Evolutionary conservation across 192 early-diverging fungal genomes (phyloP), one percentile per base, ranked within the genome.

Genomic region (Allomyces macrogynus): DNA sequence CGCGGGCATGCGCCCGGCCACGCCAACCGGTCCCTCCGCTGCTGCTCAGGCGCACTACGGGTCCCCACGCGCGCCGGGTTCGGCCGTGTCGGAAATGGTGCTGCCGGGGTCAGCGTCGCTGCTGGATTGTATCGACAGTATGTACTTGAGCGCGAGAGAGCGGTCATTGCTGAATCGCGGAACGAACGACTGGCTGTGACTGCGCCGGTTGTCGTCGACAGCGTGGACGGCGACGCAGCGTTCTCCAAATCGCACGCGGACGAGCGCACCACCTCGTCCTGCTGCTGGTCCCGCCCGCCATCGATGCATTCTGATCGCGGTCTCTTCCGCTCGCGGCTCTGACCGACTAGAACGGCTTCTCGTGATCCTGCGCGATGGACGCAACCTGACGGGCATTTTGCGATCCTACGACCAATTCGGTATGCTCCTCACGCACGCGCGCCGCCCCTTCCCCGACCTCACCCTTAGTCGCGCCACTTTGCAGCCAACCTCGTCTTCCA

Each of bases 361-460:
- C 63, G 90, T 96, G 9, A 82, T 91, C 66, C 79, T 99, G 61
- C 86, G 95, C 64, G 95, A 99, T 76, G 91, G 93, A 20, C 79
- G 93, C 63, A 93, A 95, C 68, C 76, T 99, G 23, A 87, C 93
- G 66, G 95, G 95, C 1, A 87, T 85, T 68, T 78, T 99, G 62
- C 85, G 95, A 23, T 91, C 95, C 18, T 99, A 95, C 76, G 95
- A 99, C 77, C 95, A 99, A 71, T 99, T 93, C 75, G 95, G 89
- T 91, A 79, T 27, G 73, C 25, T 32, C 43, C 40, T 18, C 12
- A 24, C 61, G 23, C 67, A 25, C 49, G 24, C 49, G 44, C 61
- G 32, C 61, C 3, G n/a, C n/a, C n/a, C 23, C 60, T 22, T 40
- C 60, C 18, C 20, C 49, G 66, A n/a, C 20, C 54, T n/a, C 25